These are phyloP conservation scores for Naganishia antarctica DNA, from an alignment of 768 basidiomycete species.

Conservation along the genomic window DNA sequence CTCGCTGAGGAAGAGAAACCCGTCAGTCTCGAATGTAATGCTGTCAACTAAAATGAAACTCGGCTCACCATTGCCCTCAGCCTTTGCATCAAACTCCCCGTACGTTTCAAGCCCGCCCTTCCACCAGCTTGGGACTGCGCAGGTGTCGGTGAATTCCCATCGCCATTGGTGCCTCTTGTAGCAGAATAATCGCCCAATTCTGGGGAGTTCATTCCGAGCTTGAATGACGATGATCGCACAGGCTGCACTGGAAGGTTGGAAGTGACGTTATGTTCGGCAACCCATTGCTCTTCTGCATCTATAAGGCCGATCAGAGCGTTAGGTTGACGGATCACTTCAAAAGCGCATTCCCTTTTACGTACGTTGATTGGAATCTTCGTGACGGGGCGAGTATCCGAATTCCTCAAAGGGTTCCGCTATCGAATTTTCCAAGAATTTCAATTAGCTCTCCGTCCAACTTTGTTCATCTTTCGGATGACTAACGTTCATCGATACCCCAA, in stretches of 20 bases:
- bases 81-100: slow-evolving; percentile 49
- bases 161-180: background rate
- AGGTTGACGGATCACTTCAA: too few relatives aligned
- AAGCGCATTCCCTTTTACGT: too few relatives aligned
- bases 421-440: slow-evolving; percentile 13
- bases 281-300: slow-evolving; percentile 32
- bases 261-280: slow-evolving; percentile 28
- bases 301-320: too few relatives aligned
- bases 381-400: slow-evolving; percentile 39
- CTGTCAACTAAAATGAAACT: background rate
- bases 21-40: background rate
- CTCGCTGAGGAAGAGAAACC: slow-evolving; percentile 28
- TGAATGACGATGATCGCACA: slow-evolving; percentile 11
- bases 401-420: slow-evolving; percentile 49
- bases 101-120: slow-evolving; percentile 43
- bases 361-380: slow-evolving; percentile 27
- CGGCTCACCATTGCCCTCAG: slow-evolving; percentile 46
- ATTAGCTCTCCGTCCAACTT: background rate
- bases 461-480: slow-evolving; percentile 24
- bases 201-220: background rate
- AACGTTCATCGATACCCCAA: slow-evolving; percentile 48
- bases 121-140: slow-evolving; percentile 2
- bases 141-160: background rate
- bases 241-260: slow-evolving; percentile 20
- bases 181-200: background rate